Conservation (phyloP, 805 yeast genomes). For the Tetrapisispora fleetii region DNA sequence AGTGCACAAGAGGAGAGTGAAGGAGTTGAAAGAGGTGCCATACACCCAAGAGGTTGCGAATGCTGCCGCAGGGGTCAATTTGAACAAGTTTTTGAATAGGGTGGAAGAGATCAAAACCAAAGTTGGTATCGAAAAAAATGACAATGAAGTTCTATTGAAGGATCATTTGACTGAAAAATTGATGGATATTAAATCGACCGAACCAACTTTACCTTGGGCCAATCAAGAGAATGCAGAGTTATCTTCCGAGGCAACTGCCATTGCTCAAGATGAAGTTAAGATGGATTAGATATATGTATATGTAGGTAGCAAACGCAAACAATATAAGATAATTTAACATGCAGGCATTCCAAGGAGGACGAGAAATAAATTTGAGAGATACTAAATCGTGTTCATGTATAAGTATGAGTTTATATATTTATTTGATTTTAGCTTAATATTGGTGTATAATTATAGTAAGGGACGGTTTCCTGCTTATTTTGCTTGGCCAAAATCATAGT, state of each 20-base stretch:
- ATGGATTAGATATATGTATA: not conserved
- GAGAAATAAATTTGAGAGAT: not conserved
- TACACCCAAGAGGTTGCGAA: constrained; percentile 83
- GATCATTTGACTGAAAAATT: constrained; percentile 20
- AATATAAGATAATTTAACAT: not conserved
- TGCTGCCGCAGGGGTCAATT: constrained; percentile 78
- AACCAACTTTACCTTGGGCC: constrained; percentile 27
- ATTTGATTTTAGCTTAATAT: too few species aligned
- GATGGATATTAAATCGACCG: constrained; percentile 24
- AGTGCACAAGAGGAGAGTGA: constrained; percentile 79
- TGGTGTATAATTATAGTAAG: not conserved
- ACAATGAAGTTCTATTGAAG: constrained; percentile 33
- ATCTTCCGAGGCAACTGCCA: not conserved
- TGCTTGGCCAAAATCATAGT: constrained; percentile 52
- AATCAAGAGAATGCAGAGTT: not conserved
- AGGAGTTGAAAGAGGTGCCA: constrained; percentile 65
- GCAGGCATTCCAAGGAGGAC: not conserved
- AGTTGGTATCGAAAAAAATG: constrained; percentile 38
- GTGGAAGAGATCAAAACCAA: constrained; percentile 49
- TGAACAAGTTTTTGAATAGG: constrained; percentile 52
- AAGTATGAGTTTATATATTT: not conserved
- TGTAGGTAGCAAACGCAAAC: not conserved
- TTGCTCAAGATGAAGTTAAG: constrained; percentile 1
- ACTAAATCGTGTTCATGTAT: not conserved
- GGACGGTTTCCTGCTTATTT: not conserved